Evolutionary conservation across 106 monocot genomes (phyloP), one percentile per base, ranked within the genome.

Genomic region (Amphibolis antarctica): DNA sequence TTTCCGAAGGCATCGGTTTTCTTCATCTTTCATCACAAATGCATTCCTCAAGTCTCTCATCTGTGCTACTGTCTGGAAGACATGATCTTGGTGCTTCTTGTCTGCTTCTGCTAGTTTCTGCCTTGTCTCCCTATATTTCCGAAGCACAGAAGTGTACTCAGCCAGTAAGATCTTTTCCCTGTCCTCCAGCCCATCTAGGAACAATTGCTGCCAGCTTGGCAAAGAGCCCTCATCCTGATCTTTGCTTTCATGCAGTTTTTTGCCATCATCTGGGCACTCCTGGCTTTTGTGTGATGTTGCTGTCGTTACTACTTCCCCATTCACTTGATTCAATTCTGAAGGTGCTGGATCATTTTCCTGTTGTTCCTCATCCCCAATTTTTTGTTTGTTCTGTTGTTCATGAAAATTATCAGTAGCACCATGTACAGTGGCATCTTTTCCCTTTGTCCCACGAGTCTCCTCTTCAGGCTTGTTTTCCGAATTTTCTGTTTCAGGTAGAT

Each of bases 101-200:
- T 78, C 72, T 14, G 69, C 67, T 43, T 83, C 78, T 12, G 64
- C 66, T 46, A 86, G 74, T 63, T 49, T 76, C 23, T 77, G 71
- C 66, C 76, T 86, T 25, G 76, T 74, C 62, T 86, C 78, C 66
- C 83, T 86, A 56, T 83, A 81, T 55, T 77, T 83, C 14, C 78
- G 75, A 51, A 86, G 80, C 46, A 86, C 78, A 5, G 89, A 77
- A 42, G 80, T 74, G 73, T 78, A 86, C 70, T 90, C 85, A 1
- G 79, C 60, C 58, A 91, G 60, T 42, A 83, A 76, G 43, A 78
- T 74, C 31, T 83, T 91, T 59, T 86, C 86, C 58, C 70, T 78
- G 5, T 71, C 86, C 53, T 91, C 81, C 26, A 79, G 21, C 12
- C 79, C 86, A 42, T 71, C 75, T 20, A 77, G 45, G 70, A 86